phyloP scores from a whole-genome alignment of 2,329 filamentous ascomycete genomes.

The Apiospora arundinis region DNA sequence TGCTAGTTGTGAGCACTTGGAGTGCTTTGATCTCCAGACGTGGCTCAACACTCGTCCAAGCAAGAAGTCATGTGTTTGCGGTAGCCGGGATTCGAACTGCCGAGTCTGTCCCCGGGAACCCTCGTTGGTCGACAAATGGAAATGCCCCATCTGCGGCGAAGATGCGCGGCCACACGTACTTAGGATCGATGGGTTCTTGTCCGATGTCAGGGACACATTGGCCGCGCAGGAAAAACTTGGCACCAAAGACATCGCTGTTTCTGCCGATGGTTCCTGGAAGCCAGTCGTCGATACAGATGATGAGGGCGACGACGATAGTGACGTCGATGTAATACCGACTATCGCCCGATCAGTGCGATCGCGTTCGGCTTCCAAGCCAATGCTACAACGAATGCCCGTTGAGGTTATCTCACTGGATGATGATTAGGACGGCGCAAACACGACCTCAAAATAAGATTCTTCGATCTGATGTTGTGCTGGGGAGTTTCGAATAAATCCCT shows the following conservation, averaged over 20 bases:
- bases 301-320: constrained; percentile 40
- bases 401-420: constrained; percentile 26
- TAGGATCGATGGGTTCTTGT: constrained; percentile 76
- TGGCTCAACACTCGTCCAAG: constrained; percentile 73
- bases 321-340: constrained; percentile 32
- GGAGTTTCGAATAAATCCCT: no score
- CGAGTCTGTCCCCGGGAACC: constrained; percentile 52
- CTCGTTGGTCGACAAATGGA: constrained; percentile 74
- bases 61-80: constrained; percentile 46
- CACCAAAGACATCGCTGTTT: constrained; percentile 67
- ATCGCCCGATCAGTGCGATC: neutral
- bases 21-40: constrained; percentile 89
- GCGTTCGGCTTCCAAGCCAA: constrained; percentile 5
- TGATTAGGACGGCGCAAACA: neutral
- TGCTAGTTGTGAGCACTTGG: constrained; percentile 72
- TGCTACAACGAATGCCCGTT: constrained; percentile 13
- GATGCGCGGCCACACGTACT: constrained; percentile 80
- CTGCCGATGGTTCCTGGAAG: constrained; percentile 70
- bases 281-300: constrained; percentile 44
- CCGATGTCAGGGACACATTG: constrained; percentile 64
- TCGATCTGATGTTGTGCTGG: neutral
- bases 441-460: neutral
- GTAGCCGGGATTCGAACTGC: constrained; percentile 43
- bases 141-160: constrained; percentile 80
- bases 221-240: constrained; percentile 52